Evolutionary conservation across 495 filamentous ascomycete genomes (phyloP), one percentile per base, ranked within the genome.

Genomic region (Thermochaetoides thermophila): DNA sequence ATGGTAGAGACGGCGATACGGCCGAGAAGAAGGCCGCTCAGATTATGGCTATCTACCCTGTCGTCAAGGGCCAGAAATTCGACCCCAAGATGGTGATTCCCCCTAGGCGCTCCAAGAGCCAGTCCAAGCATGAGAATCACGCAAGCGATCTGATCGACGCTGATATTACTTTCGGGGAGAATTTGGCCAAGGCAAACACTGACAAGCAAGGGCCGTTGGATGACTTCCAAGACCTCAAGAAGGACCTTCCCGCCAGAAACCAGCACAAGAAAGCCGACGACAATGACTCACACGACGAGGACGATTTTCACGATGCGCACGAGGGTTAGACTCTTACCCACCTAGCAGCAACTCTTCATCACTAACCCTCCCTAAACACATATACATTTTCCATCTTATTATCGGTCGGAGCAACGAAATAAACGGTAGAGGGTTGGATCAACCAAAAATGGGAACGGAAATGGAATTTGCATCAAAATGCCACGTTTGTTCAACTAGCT

Each of bases 21-120:
- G 74, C 81, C 0, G 63, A 84, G 35, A 67, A 76, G 39, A 81
- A 87, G 47, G 66, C 69, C 18, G 68, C 86, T 44, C 89, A 96
- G 53, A 93, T 96, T 28, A 61, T 86, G 37, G 64, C 79, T 20
- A 81, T 96, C 28, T 78, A 79, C 7, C 85, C 89, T 4, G 85
- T 99, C 48, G 52, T 96, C 20, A 66, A 66, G 32, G 84, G 84
- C 37, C 83, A 91, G 50, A 59, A 59, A 34, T 42, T 39, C 19
- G 58, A 39, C 26, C 45, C 52, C 16, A 52, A 48, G 43, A 58
- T 61, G 34, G 45, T 39, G 12, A 60, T 63, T 18, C 63, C 59
- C 7, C 53, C 53, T 13, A 45, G 46, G 25, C 21, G 31, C 43
- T 1, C 41, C 57, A 5, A 13, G 42, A 3, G 40, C 42, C 1